A percentile compares a stretch with the other conserved stretches of the same genome.
Evolutionary conservation across 345 rosid genomes (phyloP).

Genomic region (Rhodomyrtus tomentosa): DNA sequence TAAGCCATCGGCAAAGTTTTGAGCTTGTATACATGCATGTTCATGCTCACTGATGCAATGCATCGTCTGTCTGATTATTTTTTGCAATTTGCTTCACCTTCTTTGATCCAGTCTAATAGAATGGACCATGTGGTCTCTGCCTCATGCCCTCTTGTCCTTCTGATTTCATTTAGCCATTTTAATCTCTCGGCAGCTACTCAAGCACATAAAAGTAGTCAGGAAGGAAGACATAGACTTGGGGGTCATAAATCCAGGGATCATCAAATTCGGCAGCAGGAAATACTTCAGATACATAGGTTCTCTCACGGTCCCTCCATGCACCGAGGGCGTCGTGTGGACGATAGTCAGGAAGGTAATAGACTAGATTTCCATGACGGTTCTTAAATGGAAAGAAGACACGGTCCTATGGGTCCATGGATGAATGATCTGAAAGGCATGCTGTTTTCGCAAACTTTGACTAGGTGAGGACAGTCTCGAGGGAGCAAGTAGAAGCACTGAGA

Average conservation of each 20-base stretch:
- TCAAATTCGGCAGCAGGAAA: slow-evolving; percentile 36
- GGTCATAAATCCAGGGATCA: slow-evolving; percentile 34
- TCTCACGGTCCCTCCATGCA: slow-evolving; percentile 61
- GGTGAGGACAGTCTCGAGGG: slow-evolving; percentile 27
- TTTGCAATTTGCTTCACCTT: background rate
- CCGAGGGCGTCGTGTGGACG: slow-evolving; percentile 70
- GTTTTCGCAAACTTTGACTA: slow-evolving; percentile 1
- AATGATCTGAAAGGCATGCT: background rate
- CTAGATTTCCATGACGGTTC: background rate
- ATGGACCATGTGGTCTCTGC: background rate
- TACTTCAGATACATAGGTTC: slow-evolving; percentile 65
- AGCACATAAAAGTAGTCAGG: slow-evolving; percentile 15
- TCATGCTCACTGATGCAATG: background rate
- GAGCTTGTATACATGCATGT: background rate
- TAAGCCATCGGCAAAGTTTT: background rate
- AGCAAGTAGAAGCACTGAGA: slow-evolving; percentile 28
- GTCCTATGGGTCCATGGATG: background rate
- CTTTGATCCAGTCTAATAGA: background rate
- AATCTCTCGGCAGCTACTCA: slow-evolving; percentile 19
- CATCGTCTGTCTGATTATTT: background rate
- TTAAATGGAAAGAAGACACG: background rate
- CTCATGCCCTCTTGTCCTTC: background rate
- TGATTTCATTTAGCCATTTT: background rate
- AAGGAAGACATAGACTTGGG: slow-evolving; percentile 15
- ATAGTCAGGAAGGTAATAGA: slow-evolving; percentile 29